Evolutionary conservation across 352 stramenopile species (phyloP), one percentile per base, ranked within the genome.

Genomic region (Globisporangium barbulae): DNA sequence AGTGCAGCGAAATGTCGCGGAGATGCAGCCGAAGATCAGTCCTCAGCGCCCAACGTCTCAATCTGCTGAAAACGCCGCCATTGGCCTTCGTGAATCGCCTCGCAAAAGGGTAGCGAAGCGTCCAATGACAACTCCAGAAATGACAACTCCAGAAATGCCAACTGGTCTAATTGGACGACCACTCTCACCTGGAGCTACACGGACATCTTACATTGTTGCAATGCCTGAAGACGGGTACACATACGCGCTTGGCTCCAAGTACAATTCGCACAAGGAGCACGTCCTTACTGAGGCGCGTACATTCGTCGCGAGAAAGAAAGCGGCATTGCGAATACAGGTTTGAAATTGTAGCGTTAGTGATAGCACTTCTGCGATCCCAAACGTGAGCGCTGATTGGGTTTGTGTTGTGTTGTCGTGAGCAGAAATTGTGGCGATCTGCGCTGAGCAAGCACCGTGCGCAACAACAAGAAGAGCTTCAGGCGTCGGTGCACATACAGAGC

Each of bases 251-350:
- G 68, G 76, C 1, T 67, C 74, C 15, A 85, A 74, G 45, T 83
- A 87, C 57, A 81, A 79, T 44, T 60, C 70, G 10, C 62, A 84
- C 61, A 89, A 85, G 67, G 62, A 69, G 28, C 71, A 70, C 28
- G 72, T 88, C 35, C 54, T 76, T 7, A 66, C 71, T 10, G 80
- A 89, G 67, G 81, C 81, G 0, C 67, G 72, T 25, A 42, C 63
- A 1, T 88, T 85, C 63, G 76, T 80, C 6, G 64, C 67, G 61
- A 70, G 81, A 42, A 66, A 71, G 31, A 76, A 73, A 73, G 78
- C 78, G 47, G 76, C 78, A 25, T 66, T 60, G 21, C 64, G 71
- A 61, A 89, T 89, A 68, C 80, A 89, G 77, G 79, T 89, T 15
- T 35, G 48, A 45, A n/a, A 45, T 13, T 42, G 9, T 17, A 42